Base-by-base conservation (phyloP, 352 stramenopile species). In the Phytophthora podocarpi region DNA sequence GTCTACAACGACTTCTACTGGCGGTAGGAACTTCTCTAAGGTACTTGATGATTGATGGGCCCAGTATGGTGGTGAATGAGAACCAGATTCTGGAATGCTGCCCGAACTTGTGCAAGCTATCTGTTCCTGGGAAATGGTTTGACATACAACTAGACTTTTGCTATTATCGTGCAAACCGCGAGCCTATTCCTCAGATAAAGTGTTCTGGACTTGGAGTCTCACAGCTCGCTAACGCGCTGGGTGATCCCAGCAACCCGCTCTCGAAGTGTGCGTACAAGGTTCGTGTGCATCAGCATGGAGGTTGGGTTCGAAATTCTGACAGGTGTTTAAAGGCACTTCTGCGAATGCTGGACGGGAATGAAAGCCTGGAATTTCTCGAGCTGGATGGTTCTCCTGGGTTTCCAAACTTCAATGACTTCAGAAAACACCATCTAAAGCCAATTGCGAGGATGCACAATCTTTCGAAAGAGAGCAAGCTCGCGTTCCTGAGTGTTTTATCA, bases 401-500 rank as follows among this genome's bases (percentile, higher is more conserved):
- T 8, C 21, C n/a, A 8, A 35, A 11, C 6, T 26, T 49, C 6
- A 18, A n/a, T 7, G 26, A 35, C 12, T 49, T 49, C 15, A 32
- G 41, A 34, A 8, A 36, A 24, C 41, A 49, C 41, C 13, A 52
- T 16, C n/a, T n/a, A 13, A 40, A 40, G 16, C 30, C 43, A 11
- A 40, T 37, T 40, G 4, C 27, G 15, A n/a, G 27, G 27, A 18
- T 16, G 3, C 43, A 11, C 5, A 52, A 39, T 9, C 18, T 52
- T 5, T 20, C 43, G 16, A 24, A 30, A 4, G 28, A 26, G 10
- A 28, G 27, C 3, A 52, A 52, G 26, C 7, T 39, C n/a, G 46
- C 46, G 6, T 42, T 54, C 34, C 13, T 54, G 7, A 54, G 46
- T 20, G 46, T 54, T 5, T 51, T 24, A 8, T 51, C 26, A 31